Base-by-base conservation (phyloP, 163 green algal species). In the Chlamydomonas reinhardtii region DNA sequence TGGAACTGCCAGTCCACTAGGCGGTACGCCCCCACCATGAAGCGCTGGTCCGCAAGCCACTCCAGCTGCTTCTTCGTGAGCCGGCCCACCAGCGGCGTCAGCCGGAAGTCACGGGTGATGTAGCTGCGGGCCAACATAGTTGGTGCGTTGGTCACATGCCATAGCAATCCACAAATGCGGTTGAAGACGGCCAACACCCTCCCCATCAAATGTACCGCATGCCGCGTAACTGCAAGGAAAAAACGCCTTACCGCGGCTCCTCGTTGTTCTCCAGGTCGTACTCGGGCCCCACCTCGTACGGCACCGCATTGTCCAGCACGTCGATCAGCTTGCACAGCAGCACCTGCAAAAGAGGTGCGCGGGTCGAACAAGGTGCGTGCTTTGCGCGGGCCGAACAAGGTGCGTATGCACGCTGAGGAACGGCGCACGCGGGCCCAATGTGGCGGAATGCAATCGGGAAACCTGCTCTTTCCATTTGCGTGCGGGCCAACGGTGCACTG, bases 261-360 rank as follows among this genome's bases (percentile, higher is more conserved):
- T 89, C 84, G 52, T 54, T 65, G 27, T 54, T 25, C 54, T 85
- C 54, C 52, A 85, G 29, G 64, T 79, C 37, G 66, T 84, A 89
- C 35, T 73, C 54, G 0, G 74, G 75, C 0, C 75, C 84, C 19
- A 74, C 25, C 6, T 85, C 84, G 73, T 68, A 89, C 52, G 86
- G 80, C 62, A 88, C 59, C 9, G 86, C 86, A 52, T 85, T 74
- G 74, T 90, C 86, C n/a, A 90, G 35, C n/a, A 90, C 56, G 31
- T 90, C 86, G 35, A 90, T 90, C 48, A 90, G 74, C 66, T 90
- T 90, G 79, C 69, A 82, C 65, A 90, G 73, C 80, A 90, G 78
- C 54, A 90, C 86, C 85, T 89, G 74, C n/a, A n/a, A n/a, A n/a
- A n/a, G n/a, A n/a, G n/a, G n/a, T n/a, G n/a, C 24, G 29, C 2